Evolutionary conservation across 495 filamentous ascomycete genomes (phyloP), one percentile per base, ranked within the genome.

Genomic region (Letharia lupina): DNA sequence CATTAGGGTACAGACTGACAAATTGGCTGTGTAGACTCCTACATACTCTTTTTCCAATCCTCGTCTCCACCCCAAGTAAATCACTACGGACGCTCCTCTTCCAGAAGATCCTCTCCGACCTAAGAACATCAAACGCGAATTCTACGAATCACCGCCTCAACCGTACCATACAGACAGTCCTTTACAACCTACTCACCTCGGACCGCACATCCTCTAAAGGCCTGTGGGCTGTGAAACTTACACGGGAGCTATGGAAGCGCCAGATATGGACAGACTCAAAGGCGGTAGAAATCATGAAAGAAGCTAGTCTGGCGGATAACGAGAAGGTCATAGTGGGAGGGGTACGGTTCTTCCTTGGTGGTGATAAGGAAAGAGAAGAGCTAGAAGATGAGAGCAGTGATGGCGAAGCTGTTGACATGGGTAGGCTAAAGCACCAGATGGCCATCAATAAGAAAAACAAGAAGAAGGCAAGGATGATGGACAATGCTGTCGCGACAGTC

Each of bases 381-480:
- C 79, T 88, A 58, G 90, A 93, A 47, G 92, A 96, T 61, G 92
- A 96, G 60, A 89, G 84, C 73, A 93, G 89, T 74, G 91, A 93
- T 72, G 87, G 87, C 1, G 89, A 91, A 28, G 84, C 78, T 20
- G 77, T 96, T 39, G 91, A 96, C 73, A 81, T 98, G 67, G 86
- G 82, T 42, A 87, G 87, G 70, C 75, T 97, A 60, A 90, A 87
- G 74, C 93, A 98, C 76, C 89, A 91, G 71, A 82, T 84, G 48
- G 86, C 83, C 12, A 94, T 97, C 76, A 97, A 96, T 79, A 99
- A 98, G 78, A 98, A 98, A 80, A 88, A 86, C 16, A 91, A 86
- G 72, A 98, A 97, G 80, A 87, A 91, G 68, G 81, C 85, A 33
- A 88, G 87, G 71, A 82, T 83, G 12, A 81, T 95, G 31, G 89